Percentiles rank a stretch among this genome's conserved stretches.
phyloP scores from a whole-genome alignment of 345 rosid genomes.

The Durio zibethinus region DNA sequence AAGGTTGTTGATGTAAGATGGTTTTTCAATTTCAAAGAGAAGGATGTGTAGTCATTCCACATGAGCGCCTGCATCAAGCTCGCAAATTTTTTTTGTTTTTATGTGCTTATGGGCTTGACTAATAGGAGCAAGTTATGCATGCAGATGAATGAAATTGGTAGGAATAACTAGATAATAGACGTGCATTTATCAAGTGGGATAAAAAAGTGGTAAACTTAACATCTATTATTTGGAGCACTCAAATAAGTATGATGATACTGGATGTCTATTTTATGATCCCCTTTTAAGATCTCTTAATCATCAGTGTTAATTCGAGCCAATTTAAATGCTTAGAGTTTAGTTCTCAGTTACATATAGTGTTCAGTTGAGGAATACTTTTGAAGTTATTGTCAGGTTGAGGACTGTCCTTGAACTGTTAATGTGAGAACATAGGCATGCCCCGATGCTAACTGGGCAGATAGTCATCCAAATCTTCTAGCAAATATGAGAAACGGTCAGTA shows the following conservation, averaged over 20 bases:
- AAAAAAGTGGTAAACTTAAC: neutral
- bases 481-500: neutral
- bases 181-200: neutral
- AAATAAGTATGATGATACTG: neutral
- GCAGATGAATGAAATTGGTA: neutral
- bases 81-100: no score
- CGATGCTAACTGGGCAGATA: neutral
- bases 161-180: neutral
- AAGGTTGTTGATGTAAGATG: neutral
- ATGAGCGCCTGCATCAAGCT: neutral
- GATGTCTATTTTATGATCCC: neutral
- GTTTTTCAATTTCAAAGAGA: neutral
- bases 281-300: neutral
- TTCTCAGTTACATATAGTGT: neutral
- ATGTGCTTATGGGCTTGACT: neutral
- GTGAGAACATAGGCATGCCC: neutral
- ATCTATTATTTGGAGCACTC: neutral
- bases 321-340: neutral
- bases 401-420: neutral
- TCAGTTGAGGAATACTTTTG: neutral
- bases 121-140: neutral
- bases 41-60: neutral
- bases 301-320: neutral
- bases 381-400: neutral
- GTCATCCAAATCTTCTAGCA: neutral